Evolutionary conservation across 306 rosid species (phyloP).

Genomic region (Leucaena leucocephala): DNA sequence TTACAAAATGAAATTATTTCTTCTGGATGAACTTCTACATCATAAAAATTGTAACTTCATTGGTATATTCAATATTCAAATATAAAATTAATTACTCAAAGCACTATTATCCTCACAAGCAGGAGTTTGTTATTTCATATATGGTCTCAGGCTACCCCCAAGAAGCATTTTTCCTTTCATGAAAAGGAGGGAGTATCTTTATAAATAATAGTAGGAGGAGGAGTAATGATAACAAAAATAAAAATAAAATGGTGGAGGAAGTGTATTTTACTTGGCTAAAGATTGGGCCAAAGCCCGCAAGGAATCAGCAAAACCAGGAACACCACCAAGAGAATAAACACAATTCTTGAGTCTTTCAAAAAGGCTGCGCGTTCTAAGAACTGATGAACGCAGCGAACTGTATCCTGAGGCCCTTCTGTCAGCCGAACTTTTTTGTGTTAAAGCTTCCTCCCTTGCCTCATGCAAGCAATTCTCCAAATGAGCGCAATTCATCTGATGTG

Average conservation of each 20-base stretch:
- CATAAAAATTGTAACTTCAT: slow-evolving; percentile 4
- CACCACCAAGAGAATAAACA: slow-evolving; percentile 73
- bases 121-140: background rate
- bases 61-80: background rate
- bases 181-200: background rate
- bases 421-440: slow-evolving; percentile 93
- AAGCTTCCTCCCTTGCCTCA: slow-evolving; percentile 99
- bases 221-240: too few species aligned
- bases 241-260: background rate
- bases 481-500: slow-evolving; percentile 89
- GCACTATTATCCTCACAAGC: background rate
- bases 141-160: background rate
- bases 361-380: slow-evolving; percentile 79
- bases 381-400: slow-evolving; percentile 76
- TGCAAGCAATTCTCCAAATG: slow-evolving; percentile 94
- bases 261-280: slow-evolving; percentile 49
- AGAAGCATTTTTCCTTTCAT: background rate
- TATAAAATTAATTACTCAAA: background rate
- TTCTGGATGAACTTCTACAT: background rate
- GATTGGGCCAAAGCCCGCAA: slow-evolving; percentile 68
- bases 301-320: slow-evolving; percentile 73
- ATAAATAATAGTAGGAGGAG: background rate
- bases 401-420: slow-evolving; percentile 91
- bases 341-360: slow-evolving; percentile 78
- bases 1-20: background rate